Conservation (phyloP, 164 flowering plant genomes). For the Magnolia kwangsiensis region DNA sequence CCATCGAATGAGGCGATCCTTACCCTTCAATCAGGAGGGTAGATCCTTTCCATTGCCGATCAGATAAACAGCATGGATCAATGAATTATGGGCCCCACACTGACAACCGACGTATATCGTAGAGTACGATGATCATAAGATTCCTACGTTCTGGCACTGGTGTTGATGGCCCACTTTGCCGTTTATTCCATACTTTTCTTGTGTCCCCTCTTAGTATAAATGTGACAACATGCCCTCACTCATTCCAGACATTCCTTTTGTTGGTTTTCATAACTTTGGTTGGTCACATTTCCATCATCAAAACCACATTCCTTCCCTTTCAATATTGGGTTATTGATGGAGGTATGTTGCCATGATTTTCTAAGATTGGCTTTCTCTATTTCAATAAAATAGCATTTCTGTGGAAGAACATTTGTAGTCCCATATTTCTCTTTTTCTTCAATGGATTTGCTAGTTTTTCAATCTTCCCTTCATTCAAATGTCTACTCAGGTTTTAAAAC, state of each 20-base stretch:
- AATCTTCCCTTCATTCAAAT: background rate
- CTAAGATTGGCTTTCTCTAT: slow-evolving; percentile 2
- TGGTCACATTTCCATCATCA: slow-evolving; percentile 1
- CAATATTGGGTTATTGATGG: background rate
- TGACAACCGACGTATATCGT: too few relatives aligned
- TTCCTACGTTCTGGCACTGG: background rate
- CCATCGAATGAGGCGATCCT: too few relatives aligned
- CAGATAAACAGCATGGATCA: too few relatives aligned
- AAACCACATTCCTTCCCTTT: background rate
- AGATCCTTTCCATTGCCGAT: too few relatives aligned
- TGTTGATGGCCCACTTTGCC: slow-evolving; percentile 14
- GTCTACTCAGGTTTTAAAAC: too few relatives aligned
- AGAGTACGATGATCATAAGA: background rate
- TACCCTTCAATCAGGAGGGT: too few relatives aligned
- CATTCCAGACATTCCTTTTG: slow-evolving; percentile 16
- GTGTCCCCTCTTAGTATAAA: slow-evolving; percentile 19
- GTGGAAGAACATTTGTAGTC: background rate
- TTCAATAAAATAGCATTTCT: background rate
- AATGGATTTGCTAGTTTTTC: background rate
- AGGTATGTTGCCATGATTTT: background rate
- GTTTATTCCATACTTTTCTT: slow-evolving; percentile 17
- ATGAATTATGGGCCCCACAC: too few relatives aligned
- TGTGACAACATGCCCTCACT: slow-evolving; percentile 17
- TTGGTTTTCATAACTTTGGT: slow-evolving; percentile 4
- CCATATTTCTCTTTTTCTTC: background rate